phyloP scores from a whole-genome alignment of 179 eudicot genomes.

The Silene vulgaris region DNA sequence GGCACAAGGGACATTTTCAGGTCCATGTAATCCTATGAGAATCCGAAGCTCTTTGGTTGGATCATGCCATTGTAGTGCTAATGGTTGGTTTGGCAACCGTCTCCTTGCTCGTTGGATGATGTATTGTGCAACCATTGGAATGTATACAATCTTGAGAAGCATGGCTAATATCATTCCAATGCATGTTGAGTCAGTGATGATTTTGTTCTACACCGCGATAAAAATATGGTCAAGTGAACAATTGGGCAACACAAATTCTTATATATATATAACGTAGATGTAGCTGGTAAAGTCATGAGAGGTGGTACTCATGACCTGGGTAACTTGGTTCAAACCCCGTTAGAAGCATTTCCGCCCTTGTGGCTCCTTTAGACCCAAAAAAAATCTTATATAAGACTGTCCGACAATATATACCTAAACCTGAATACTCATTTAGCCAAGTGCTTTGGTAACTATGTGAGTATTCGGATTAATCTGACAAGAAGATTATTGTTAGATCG shows the following conservation, averaged over 20 bases:
- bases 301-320: too few species aligned
- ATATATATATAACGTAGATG: too few species aligned
- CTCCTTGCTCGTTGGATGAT: slow-evolving; percentile 64
- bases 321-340: too few species aligned
- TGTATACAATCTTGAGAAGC: slow-evolving; percentile 56
- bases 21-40: slow-evolving; percentile 60
- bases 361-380: too few species aligned
- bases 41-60: slow-evolving; percentile 52
- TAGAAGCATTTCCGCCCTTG: too few species aligned
- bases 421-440: neutral
- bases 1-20: slow-evolving; percentile 53
- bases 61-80: slow-evolving; percentile 81
- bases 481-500: neutral
- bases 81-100: slow-evolving; percentile 56
- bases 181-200: slow-evolving; percentile 52
- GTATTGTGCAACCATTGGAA: slow-evolving; percentile 59
- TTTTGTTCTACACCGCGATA: slow-evolving; percentile 38
- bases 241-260: neutral
- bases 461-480: too few species aligned
- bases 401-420: too few species aligned
- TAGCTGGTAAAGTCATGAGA: too few species aligned
- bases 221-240: too few species aligned
- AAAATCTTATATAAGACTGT: too few species aligned
- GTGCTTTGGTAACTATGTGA: too few species aligned
- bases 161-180: slow-evolving; percentile 54